A percentile compares a stretch with the other conserved stretches of the same genome.
Conservation (phyloP, 2,329 filamentous ascomycete species). For the Cordyceps fumosorosea region DNA sequence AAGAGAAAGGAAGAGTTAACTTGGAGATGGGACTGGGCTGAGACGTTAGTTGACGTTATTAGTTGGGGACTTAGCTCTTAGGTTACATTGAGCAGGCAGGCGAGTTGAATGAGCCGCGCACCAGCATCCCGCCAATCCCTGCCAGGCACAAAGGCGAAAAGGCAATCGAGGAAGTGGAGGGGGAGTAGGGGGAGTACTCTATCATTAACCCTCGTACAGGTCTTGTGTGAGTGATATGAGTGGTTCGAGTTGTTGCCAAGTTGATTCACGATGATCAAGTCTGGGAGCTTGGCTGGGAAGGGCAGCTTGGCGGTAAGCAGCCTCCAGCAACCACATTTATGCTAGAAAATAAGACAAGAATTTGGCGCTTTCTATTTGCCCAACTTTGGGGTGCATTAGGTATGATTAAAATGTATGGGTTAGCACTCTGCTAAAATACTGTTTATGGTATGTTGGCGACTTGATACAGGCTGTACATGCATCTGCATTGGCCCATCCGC, state of each 20-base stretch:
- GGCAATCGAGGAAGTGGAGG: background rate
- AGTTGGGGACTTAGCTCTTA: background rate
- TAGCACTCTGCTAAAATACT: too few species aligned
- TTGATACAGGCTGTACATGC: too few species aligned
- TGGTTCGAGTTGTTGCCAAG: background rate
- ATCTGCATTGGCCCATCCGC: background rate
- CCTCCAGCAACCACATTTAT: too few species aligned
- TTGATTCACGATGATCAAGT: background rate
- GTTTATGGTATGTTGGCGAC: too few species aligned
- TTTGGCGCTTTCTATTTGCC: background rate
- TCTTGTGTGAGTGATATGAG: background rate
- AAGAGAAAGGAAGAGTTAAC: background rate
- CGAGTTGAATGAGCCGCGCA: background rate
- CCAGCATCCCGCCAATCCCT: background rate
- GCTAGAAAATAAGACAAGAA: too few species aligned
- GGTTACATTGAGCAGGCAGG: background rate
- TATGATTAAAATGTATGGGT: too few species aligned
- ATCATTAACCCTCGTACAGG: background rate
- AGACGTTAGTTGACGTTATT: background rate
- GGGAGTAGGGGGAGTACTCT: too few species aligned
- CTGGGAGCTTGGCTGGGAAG: background rate
- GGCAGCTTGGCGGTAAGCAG: background rate
- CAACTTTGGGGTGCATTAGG: background rate
- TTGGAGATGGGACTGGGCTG: constrained; percentile 7
- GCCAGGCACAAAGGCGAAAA: background rate